A percentile compares a stretch with the other conserved stretches of the same genome.
Conservation (phyloP, 2,329 filamentous ascomycete genomes). For the Colletotrichum liriopes region DNA sequence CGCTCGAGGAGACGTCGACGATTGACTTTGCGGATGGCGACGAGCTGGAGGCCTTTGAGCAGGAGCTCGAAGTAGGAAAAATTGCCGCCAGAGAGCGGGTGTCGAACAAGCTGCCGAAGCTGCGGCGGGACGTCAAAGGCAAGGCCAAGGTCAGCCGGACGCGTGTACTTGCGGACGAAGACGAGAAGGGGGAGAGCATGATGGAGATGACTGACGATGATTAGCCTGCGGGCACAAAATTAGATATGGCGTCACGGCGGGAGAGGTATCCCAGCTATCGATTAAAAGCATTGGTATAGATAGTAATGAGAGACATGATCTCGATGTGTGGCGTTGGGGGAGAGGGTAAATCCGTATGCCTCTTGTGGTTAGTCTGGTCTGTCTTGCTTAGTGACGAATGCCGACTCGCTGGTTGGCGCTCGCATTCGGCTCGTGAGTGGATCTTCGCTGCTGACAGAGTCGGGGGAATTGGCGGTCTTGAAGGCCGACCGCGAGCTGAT, state of each 20-base stretch:
- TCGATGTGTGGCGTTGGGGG: not conserved
- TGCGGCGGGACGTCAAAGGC: conserved; percentile 57
- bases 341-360: not conserved
- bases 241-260: conserved; percentile 18
- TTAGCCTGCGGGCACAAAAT: conserved; percentile 40
- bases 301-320: not conserved
- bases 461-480: conserved; percentile 18
- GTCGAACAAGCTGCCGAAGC: conserved; percentile 49
- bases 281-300: not conserved
- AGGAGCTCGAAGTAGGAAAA: conserved; percentile 64
- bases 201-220: conserved; percentile 73
- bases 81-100: conserved; percentile 57
- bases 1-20: conserved; percentile 74
- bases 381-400: conserved; percentile 19
- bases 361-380: conserved; percentile 13
- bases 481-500: conserved; percentile 7
- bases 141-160: conserved; percentile 60
- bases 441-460: conserved; percentile 25
- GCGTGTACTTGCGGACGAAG: conserved; percentile 54
- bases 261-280: conserved; percentile 12
- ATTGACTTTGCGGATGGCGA: conserved; percentile 63
- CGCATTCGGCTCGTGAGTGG: conserved; percentile 29
- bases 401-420: conserved; percentile 4
- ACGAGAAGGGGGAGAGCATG: conserved; percentile 61
- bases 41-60: conserved; percentile 67